These are phyloP conservation scores for Leishmania turanica DNA, from an alignment of 208 protist genomes.

Conservation along the genomic window DNA sequence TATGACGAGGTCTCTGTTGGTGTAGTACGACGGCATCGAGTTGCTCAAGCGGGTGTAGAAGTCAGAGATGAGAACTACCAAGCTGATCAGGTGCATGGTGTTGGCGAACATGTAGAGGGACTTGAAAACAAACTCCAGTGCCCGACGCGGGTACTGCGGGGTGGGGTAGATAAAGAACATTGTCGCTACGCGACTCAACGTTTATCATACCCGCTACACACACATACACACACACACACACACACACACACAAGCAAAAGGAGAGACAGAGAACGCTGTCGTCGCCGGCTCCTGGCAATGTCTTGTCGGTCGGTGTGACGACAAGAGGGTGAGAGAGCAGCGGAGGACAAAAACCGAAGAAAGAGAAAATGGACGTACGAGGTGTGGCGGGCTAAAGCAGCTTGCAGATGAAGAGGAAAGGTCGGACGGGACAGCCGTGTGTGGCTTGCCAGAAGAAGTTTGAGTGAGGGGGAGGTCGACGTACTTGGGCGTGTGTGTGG, in stretches of 20 bases:
- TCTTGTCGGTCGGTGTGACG: neutral
- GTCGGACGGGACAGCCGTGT: neutral
- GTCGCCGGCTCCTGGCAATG: neutral
- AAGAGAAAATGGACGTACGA: neutral
- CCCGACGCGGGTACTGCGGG: conserved; percentile 66
- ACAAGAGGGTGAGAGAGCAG: neutral
- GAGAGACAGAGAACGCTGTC: neutral
- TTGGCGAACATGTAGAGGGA: conserved; percentile 62
- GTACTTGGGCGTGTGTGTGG: neutral
- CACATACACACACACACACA: neutral
- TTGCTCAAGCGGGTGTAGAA: conserved; percentile 61
- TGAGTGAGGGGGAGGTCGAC: neutral
- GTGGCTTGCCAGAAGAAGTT: neutral
- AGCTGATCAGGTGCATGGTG: conserved; percentile 40
- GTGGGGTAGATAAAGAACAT: conserved; percentile 86
- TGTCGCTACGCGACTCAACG: neutral
- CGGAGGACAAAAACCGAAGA: neutral
- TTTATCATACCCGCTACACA: neutral
- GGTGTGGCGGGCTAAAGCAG: neutral
- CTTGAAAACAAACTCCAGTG: conserved; percentile 71
- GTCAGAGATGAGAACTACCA: conserved; percentile 69
- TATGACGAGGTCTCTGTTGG: conserved; percentile 35
- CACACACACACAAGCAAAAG: neutral
- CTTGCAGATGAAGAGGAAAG: neutral
- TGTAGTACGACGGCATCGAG: conserved; percentile 71